Evolutionary conservation across 2,329 filamentous ascomycete species (phyloP).

Genomic region (Penicillium sp.): DNA sequence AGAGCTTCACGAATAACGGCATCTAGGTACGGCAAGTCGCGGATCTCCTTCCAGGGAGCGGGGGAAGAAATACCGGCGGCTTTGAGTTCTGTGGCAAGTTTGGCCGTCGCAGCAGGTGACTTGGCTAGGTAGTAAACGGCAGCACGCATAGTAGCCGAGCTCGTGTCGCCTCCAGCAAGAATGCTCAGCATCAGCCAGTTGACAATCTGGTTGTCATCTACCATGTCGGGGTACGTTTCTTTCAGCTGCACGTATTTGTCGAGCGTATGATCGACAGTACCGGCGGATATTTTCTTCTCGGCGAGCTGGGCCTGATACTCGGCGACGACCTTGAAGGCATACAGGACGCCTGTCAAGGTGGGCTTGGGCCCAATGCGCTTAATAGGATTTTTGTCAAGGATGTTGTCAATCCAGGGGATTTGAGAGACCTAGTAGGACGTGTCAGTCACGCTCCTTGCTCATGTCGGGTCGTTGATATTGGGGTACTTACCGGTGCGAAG

Average conservation of each 20-base stretch:
- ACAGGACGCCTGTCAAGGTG: conserved; percentile 20
- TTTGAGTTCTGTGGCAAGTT: conserved; percentile 8
- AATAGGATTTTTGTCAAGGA: conserved; percentile 33
- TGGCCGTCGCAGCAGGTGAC: conserved; percentile 12
- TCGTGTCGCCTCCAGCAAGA: conserved; percentile 43
- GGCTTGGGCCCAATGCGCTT: conserved; percentile 28
- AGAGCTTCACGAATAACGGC: conserved; percentile 55
- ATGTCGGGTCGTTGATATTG: neutral
- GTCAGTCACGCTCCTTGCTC: neutral
- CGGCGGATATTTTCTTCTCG: conserved; percentile 10
- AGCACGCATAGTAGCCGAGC: conserved; percentile 36
- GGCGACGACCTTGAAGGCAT: conserved; percentile 23
- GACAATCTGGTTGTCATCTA: conserved; percentile 30
- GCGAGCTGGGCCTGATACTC: conserved; percentile 21
- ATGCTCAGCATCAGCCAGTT: conserved; percentile 38
- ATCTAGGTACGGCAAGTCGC: conserved; percentile 45
- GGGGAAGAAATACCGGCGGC: conserved; percentile 14
- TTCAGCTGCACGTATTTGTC: conserved; percentile 10
- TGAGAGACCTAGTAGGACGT: conserved; percentile 18
- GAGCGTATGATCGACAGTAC: conserved; percentile 36
- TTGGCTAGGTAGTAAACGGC: conserved; percentile 28
- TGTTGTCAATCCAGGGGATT: conserved; percentile 30
- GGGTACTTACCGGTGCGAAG: conserved; percentile 21
- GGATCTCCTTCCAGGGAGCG: conserved; percentile 22
- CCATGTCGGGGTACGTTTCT: too few species aligned